Conservation (phyloP, 108 stramenopile genomes). For the Pseudonitzschia pungens region DNA sequence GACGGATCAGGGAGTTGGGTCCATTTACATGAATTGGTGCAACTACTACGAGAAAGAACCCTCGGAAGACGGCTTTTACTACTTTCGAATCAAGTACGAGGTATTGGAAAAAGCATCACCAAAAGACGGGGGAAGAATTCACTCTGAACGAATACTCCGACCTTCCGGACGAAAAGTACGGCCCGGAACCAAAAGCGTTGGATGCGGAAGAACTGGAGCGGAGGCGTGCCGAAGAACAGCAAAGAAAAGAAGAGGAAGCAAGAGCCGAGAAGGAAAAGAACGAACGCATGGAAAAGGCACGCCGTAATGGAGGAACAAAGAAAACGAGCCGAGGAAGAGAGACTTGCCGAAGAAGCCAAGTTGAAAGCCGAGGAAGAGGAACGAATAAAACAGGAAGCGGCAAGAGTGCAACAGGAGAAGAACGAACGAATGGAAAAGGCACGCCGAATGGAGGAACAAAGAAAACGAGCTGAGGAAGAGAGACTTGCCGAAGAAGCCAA, state of each 20-base stretch:
- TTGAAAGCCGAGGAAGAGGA: no score
- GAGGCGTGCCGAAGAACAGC: not conserved
- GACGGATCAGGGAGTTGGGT: slow-evolving; percentile 21
- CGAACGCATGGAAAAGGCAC: no score
- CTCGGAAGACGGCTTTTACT: slow-evolving; percentile 15
- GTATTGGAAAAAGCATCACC: slow-evolving; percentile 14
- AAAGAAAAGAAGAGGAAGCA: not conserved
- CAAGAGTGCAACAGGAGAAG: not conserved
- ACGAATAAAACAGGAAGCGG: no score
- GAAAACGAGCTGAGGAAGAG: no score
- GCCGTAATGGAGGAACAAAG: no score
- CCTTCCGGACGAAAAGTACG: slow-evolving; percentile 38
- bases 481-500: no score
- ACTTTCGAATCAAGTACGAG: slow-evolving; percentile 13
- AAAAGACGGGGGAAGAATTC: slow-evolving; percentile 23
- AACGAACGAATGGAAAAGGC: no score
- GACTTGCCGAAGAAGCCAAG: no score
- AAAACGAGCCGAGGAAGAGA: no score
- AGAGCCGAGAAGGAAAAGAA: not conserved
- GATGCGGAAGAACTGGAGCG: slow-evolving; percentile 1
- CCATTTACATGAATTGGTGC: slow-evolving; percentile 28
- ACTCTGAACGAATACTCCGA: slow-evolving; percentile 69
- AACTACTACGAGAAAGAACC: slow-evolving; percentile 22
- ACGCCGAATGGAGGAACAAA: no score
- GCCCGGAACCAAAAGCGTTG: not conserved